phyloP scores from a whole-genome alignment of 1,284 basidiomycete genomes.

The Irpex lacteus region DNA sequence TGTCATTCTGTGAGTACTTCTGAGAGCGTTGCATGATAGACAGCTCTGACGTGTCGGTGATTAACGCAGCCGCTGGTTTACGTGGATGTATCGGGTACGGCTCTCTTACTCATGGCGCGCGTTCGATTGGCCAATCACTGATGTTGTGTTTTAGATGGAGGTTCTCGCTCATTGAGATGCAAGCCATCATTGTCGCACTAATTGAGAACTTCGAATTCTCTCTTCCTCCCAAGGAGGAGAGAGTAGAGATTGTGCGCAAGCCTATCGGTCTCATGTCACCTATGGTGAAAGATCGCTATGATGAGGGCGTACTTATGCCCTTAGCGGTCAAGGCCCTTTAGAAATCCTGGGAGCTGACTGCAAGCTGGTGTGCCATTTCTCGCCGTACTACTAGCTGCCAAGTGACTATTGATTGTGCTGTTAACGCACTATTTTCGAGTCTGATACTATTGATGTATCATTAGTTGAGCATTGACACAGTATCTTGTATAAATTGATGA shows the following conservation, averaged over 20 bases:
- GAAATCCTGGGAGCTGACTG: neutral
- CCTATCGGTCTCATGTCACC: constrained; percentile 20
- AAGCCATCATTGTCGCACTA: constrained; percentile 9
- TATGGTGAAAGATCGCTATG: constrained; percentile 18
- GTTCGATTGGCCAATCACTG: neutral
- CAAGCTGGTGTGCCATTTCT: neutral
- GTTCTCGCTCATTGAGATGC: constrained; percentile 15
- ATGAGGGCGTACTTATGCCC: constrained; percentile 21
- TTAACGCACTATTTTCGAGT: too few species aligned
- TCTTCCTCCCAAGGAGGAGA: constrained; percentile 11
- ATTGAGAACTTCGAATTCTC: constrained; percentile 15
- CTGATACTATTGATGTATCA: too few species aligned
- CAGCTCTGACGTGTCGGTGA: neutral
- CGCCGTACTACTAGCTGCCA: too few species aligned
- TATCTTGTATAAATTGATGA: too few species aligned
- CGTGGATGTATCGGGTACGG: constrained; percentile 14
- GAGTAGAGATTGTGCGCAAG: constrained; percentile 20
- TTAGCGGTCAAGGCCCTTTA: constrained; percentile 1
- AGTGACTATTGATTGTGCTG: too few species aligned
- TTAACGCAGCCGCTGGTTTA: constrained; percentile 8
- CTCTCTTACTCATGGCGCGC: neutral
- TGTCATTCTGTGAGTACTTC: constrained; percentile 10
- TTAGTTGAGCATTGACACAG: too few species aligned
- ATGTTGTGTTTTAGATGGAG: constrained; percentile 10
- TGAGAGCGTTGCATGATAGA: neutral